Conservation (phyloP, 441 rosid species). For the Sinapis alba region DNA sequence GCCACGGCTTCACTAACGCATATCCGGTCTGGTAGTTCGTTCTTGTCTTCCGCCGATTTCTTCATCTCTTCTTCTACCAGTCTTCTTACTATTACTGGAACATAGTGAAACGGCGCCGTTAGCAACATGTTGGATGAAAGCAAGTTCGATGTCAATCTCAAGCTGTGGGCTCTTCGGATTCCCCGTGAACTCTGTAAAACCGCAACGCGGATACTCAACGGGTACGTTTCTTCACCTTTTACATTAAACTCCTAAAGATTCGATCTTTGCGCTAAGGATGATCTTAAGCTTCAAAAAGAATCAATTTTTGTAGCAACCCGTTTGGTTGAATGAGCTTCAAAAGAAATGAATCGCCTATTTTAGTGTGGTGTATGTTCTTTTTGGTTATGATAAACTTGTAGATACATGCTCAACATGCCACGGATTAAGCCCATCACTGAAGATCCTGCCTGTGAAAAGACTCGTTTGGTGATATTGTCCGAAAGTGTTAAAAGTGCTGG, state of each 20-base stretch:
- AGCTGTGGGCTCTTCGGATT: slow-evolving; percentile 77
- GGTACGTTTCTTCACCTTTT: slow-evolving; percentile 44
- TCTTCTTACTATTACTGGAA: not conserved
- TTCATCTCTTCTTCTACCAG: not conserved
- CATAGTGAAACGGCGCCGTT: not conserved
- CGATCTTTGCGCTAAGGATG: not conserved
- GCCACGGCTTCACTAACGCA: not conserved
- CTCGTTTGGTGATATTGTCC: slow-evolving; percentile 72
- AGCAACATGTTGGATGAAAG: slow-evolving; percentile 65
- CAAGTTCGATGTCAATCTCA: slow-evolving; percentile 66
- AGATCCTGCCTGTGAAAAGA: slow-evolving; percentile 66
- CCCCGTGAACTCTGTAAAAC: slow-evolving; percentile 79
- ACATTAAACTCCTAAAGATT: not conserved
- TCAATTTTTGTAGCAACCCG: not conserved
- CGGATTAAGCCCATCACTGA: slow-evolving; percentile 82
- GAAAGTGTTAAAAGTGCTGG: slow-evolving; percentile 66
- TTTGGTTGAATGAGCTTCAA: not conserved
- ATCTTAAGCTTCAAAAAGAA: not conserved
- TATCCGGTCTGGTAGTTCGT: not conserved
- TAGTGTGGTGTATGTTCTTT: not conserved
- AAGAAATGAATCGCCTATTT: not conserved
- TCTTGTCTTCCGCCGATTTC: not conserved
- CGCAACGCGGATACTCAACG: slow-evolving; percentile 66
- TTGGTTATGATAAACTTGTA: slow-evolving; percentile 35
- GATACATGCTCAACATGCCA: slow-evolving; percentile 82